Percentiles rank a stretch among this genome's conserved stretches.
These are phyloP conservation scores for Actinomortierella wolfii DNA, from an alignment of 371 early-diverging fungal species.

Conservation along the genomic window DNA sequence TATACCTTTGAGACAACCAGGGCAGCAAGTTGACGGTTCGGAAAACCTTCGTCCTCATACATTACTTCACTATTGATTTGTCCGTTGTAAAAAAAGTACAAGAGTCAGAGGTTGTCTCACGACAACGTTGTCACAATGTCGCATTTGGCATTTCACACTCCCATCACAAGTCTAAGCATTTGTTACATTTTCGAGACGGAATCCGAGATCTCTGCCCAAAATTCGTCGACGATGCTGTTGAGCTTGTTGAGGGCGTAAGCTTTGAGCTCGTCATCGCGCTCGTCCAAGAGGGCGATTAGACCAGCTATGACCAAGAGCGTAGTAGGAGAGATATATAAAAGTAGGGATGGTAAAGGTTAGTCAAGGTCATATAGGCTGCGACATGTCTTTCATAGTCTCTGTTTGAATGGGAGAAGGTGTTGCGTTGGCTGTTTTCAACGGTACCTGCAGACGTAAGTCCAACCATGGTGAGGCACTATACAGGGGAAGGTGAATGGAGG, in stretches of 20 bases:
- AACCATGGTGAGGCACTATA: constrained; percentile 23
- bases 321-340: constrained; percentile 2
- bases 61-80: constrained; percentile 76
- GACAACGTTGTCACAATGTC: neutral
- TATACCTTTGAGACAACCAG: constrained; percentile 94
- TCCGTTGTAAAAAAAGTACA: neutral
- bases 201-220: constrained; percentile 98
- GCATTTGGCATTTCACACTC: no score
- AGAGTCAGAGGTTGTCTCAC: neutral
- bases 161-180: no score
- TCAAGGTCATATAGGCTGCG: no score
- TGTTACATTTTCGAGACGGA: constrained; percentile 90
- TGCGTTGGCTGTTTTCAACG: neutral
- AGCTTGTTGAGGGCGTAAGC: constrained; percentile 91
- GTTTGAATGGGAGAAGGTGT: neutral
- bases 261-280: constrained; percentile 88
- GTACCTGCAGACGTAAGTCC: constrained; percentile 51
- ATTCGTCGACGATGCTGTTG: constrained; percentile 86
- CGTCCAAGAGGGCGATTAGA: constrained; percentile 91
- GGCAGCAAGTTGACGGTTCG: constrained; percentile 88
- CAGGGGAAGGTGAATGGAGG: neutral
- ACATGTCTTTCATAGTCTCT: no score
- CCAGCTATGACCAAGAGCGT: constrained; percentile 64
- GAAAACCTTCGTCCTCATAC: constrained; percentile 88
- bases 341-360: neutral